Evolutionary conservation across 345 rosid species (phyloP).

Genomic region (Eucalyptus pauciflora): DNA sequence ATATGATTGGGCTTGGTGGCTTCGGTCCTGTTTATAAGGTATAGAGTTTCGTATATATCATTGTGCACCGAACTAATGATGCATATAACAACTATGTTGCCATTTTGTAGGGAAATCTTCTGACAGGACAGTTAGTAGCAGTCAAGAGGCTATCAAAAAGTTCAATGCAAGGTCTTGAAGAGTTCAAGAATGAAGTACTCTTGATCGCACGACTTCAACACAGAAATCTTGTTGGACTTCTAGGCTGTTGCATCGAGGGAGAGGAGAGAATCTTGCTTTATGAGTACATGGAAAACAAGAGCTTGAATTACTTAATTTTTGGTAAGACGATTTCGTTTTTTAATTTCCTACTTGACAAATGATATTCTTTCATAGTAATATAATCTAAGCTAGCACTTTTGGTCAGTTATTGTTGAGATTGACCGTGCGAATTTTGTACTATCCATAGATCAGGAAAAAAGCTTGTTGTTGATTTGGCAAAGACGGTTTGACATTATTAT

Average conservation of each 20-base stretch:
- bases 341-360: neutral
- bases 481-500: constrained; percentile 15
- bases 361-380: neutral
- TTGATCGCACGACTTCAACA: constrained; percentile 42
- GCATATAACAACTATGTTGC: neutral
- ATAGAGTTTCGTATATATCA: too few species aligned
- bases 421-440: neutral
- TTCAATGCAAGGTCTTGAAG: constrained; percentile 27
- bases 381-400: neutral
- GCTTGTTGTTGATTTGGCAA: constrained; percentile 8
- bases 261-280: constrained; percentile 18
- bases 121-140: constrained; percentile 29
- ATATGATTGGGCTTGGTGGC: constrained; percentile 40
- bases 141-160: constrained; percentile 28
- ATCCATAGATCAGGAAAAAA: constrained; percentile 3
- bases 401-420: neutral
- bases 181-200: constrained; percentile 24
- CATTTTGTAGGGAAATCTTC: neutral
- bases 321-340: constrained; percentile 7
- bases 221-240: constrained; percentile 35
- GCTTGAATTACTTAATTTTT: constrained; percentile 27
- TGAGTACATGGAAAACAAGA: constrained; percentile 30
- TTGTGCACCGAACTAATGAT: too few species aligned
- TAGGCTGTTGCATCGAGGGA: constrained; percentile 32
- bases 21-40: constrained; percentile 36